Conservation (phyloP, 106 monocot species). For the Apostasia shenzhenica region DNA sequence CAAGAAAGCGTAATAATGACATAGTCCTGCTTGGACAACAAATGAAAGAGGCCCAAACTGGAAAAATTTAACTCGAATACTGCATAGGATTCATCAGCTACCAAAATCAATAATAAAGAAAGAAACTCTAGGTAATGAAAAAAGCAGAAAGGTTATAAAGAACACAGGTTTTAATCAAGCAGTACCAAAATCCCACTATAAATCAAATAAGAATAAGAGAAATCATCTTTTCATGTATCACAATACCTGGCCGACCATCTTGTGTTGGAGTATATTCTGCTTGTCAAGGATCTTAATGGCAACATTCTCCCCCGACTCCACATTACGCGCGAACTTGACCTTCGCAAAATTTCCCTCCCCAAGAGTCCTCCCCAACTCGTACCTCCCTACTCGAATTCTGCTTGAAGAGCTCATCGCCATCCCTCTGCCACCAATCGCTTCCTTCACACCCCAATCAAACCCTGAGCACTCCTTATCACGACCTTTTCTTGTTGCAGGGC, state of each 20-base stretch:
- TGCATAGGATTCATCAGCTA: no score
- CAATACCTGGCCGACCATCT: conserved; percentile 75
- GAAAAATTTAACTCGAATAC: not conserved
- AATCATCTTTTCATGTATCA: no score
- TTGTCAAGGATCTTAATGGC: conserved; percentile 95
- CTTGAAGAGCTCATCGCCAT: conserved; percentile 6
- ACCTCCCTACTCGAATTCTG: conserved; percentile 67
- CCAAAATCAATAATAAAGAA: no score
- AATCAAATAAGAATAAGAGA: no score
- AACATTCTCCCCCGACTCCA: conserved; percentile 55
- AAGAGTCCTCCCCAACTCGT: conserved; percentile 84
- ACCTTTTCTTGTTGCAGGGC: conserved; percentile 80
- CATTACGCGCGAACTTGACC: conserved; percentile 87
- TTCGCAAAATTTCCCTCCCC: conserved; percentile 91
- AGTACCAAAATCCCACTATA: not conserved
- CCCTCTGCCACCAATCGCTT: conserved; percentile 10
- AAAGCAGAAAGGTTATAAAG: not conserved
- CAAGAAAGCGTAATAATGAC: not conserved
- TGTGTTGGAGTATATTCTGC: conserved; percentile 69
- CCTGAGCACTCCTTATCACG: conserved; percentile 11
- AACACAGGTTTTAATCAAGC: not conserved
- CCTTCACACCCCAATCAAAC: not conserved
- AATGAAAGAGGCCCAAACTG: not conserved
- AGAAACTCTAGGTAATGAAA: not conserved
- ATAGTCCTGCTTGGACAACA: not conserved